Conservation (phyloP, 257 asterid species). For the Vinca minor region DNA sequence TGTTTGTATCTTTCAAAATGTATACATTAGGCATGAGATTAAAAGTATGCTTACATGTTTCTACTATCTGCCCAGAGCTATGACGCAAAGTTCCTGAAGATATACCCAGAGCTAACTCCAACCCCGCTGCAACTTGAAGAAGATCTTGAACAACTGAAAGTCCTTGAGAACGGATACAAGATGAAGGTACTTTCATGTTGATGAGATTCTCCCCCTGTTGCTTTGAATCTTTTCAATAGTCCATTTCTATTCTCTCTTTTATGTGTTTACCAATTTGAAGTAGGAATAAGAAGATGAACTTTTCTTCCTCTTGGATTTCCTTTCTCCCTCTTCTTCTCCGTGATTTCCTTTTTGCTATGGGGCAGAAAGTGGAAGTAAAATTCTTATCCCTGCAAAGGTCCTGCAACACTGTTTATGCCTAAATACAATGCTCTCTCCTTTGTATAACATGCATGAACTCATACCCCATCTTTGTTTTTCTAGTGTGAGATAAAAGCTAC, state of each 20-base stretch:
- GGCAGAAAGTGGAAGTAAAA: not conserved
- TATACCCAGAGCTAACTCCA: slow-evolving; percentile 60
- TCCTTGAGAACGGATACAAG: slow-evolving; percentile 90
- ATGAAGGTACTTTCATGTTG: slow-evolving; percentile 53
- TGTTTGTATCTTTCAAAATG: not conserved
- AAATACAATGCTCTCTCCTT: not conserved
- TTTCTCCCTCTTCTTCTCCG: not conserved
- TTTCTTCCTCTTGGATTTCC: not conserved
- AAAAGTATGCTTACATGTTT: slow-evolving; percentile 6
- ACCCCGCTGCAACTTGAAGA: slow-evolving; percentile 91
- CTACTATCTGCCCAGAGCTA: slow-evolving; percentile 47
- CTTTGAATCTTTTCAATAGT: not conserved
- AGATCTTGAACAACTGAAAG: slow-evolving; percentile 93
- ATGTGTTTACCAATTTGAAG: not conserved
- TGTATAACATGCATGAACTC: not conserved
- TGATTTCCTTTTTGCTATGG: not conserved
- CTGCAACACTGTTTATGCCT: not conserved
- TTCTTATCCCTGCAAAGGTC: not conserved
- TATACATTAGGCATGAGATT: slow-evolving; percentile 1
- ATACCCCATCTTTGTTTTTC: not conserved
- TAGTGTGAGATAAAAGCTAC: not conserved
- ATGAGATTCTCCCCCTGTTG: not conserved
- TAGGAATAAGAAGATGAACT: not conserved
- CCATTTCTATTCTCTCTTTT: not conserved
- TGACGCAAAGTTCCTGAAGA: slow-evolving; percentile 68